Base-by-base conservation (phyloP, 1,139 yeast genomes). In the Nadsonia starkeyi-henricii region DNA sequence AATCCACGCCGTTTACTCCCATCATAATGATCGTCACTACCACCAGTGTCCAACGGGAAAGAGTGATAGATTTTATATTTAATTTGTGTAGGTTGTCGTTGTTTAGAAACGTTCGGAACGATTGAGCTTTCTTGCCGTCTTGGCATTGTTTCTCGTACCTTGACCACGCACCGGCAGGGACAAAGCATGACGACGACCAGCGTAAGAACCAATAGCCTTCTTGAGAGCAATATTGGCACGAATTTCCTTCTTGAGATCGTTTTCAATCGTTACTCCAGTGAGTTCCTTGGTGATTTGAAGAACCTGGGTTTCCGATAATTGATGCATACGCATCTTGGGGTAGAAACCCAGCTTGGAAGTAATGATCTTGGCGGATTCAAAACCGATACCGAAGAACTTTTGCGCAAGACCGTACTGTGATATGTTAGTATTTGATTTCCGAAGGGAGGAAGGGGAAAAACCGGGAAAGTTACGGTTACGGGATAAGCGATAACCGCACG, bases 261-360 rank as follows among this genome's bases (percentile, higher is more conserved):
- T 88, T 62, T 89, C 98, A 45, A 91, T 83, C 39, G 85, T 78
- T 72, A 85, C 72, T 47, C 78, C 83, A 1, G 95, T 78, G 47
- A 91, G 72, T 62, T 91, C 96, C 64, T 88, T 89, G 46, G 95
- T 83, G 44, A 91, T 73, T 43, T 85, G 78, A 75, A 91, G 75
- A 47, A 88, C 75, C 59, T 88, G 95, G 45, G 89, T 85, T 65
- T 91, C 98, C 30, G 83, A 72, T 45, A 91, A 75, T 65, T 91
- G 95, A 63, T 85, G 91, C 85, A 91, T 83, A 67, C 95, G 78
- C 94, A 89, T 88, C 63, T 77, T 74, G 42, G 97, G 97, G 62
- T 89, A 91, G 50, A 91, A 75, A 9, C 96, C 96, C 23, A 91
- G 78, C 62, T 79, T 85, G 44, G 97, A 81, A 65, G 96, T 86